Conservation (phyloP, 2,329 filamentous ascomycete species). For the Mariannaea sp. region DNA sequence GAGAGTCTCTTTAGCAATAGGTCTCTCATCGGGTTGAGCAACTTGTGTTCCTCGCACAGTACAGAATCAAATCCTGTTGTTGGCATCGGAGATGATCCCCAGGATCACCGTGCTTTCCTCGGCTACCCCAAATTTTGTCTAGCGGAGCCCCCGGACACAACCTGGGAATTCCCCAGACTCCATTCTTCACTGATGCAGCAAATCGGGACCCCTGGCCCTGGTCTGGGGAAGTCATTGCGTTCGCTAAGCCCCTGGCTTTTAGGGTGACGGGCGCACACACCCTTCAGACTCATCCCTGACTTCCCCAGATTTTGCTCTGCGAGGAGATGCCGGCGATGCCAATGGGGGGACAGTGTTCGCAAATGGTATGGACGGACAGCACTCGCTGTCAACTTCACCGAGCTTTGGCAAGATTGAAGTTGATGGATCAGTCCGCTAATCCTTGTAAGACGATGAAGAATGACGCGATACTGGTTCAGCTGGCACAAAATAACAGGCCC, state of each 20-base stretch:
- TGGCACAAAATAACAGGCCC: not conserved
- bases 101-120: conserved; percentile 31
- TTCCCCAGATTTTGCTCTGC: conserved; percentile 43
- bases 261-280: conserved; percentile 39
- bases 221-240: conserved; percentile 36
- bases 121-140: conserved; percentile 36
- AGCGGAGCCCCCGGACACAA: conserved; percentile 29
- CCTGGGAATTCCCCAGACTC: conserved; percentile 29
- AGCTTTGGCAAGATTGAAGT: not conserved
- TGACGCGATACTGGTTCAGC: conserved; percentile 9
- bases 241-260: conserved; percentile 35
- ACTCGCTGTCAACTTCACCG: conserved; percentile 3
- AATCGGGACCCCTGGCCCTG: conserved; percentile 27
- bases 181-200: conserved; percentile 20
- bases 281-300: conserved; percentile 37
- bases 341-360: conserved; percentile 9
- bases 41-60: conserved; percentile 27
- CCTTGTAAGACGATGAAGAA: conserved; percentile 2
- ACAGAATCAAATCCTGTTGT: conserved; percentile 20
- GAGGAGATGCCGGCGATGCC: conserved; percentile 17
- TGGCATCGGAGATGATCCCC: conserved; percentile 17
- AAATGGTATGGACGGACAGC: conserved; percentile 10
- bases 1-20: conserved; percentile 19
- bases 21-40: conserved; percentile 21
- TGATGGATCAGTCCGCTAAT: not conserved